phyloP scores from a whole-genome alignment of 495 filamentous ascomycete species.

The Physcia stellaris region DNA sequence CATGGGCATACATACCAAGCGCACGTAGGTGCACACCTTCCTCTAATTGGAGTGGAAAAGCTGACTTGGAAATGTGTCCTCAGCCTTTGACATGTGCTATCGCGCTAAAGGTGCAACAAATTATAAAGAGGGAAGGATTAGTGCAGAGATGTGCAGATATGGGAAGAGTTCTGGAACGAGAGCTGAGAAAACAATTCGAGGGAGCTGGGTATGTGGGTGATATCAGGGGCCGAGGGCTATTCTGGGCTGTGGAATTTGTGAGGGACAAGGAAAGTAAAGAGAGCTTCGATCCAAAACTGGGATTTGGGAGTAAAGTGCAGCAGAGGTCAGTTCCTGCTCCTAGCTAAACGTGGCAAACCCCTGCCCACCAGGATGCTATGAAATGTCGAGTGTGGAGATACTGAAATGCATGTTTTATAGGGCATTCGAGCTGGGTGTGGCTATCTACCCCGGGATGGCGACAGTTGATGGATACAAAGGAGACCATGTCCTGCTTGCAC shows the following conservation, averaged over 20 bases:
- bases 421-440: slow-evolving; percentile 39
- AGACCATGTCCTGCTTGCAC: slow-evolving; percentile 65
- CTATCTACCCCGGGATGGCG: slow-evolving; percentile 56
- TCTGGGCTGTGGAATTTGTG: slow-evolving; percentile 51
- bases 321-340: no score
- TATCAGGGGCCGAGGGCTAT: slow-evolving; percentile 42
- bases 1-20: slow-evolving; percentile 50
- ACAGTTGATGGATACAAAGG: slow-evolving; percentile 52
- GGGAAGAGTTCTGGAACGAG: slow-evolving; percentile 29
- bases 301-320: slow-evolving; percentile 34
- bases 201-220: slow-evolving; percentile 36
- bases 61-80: no score
- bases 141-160: slow-evolving; percentile 33
- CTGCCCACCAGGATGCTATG: no score
- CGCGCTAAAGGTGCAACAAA: slow-evolving; percentile 40
- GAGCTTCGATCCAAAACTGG: slow-evolving; percentile 28
- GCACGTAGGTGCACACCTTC: no score
- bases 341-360: no score
- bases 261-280: slow-evolving; percentile 39
- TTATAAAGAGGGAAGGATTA: slow-evolving; percentile 32
- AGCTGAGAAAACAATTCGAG: slow-evolving; percentile 17
- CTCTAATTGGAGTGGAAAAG: no score
- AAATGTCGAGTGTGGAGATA: no score
- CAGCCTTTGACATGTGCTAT: slow-evolving; percentile 44
- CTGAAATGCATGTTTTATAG: no score